Evolutionary conservation across 768 basidiomycete genomes (phyloP).

Genomic region (Naganishia onofrii): DNA sequence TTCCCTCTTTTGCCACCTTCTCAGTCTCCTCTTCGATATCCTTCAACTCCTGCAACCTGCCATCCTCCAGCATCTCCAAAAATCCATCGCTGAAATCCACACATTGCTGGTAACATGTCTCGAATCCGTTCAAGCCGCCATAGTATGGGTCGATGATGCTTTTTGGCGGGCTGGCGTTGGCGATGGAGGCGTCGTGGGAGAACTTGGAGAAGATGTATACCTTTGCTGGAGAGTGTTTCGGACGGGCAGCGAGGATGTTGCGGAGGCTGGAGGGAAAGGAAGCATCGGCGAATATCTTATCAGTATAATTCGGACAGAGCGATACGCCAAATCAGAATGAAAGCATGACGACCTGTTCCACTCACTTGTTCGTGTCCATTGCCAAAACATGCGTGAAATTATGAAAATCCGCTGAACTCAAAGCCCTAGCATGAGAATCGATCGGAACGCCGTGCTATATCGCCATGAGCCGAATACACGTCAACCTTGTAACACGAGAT

Average conservation of each 20-base stretch:
- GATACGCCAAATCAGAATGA: too few relatives aligned
- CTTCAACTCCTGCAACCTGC: conserved; percentile 18
- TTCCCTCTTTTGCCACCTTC: conserved; percentile 28
- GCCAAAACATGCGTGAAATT: conserved; percentile 81
- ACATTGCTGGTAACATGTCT: conserved; percentile 74
- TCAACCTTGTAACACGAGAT: background rate
- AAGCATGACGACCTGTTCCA: conserved; percentile 60
- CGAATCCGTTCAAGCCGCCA: conserved; percentile 69
- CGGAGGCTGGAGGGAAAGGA: conserved; percentile 36
- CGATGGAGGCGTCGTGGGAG: conserved; percentile 34
- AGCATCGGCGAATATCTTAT: too few relatives aligned
- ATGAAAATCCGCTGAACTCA: conserved; percentile 66
- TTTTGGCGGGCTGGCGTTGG: conserved; percentile 58
- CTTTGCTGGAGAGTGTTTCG: conserved; percentile 38
- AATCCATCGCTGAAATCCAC: conserved; percentile 71
- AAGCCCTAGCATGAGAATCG: conserved; percentile 65
- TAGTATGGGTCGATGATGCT: conserved; percentile 85
- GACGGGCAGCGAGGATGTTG: conserved; percentile 38
- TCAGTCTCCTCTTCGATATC: conserved; percentile 24
- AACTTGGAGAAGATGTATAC: conserved; percentile 47
- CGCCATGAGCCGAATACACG: background rate
- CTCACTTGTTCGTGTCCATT: conserved; percentile 72
- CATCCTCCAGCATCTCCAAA: conserved; percentile 36
- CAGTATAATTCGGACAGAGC: too few relatives aligned
- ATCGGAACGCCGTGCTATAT: conserved; percentile 70